Evolutionary conservation across 495 filamentous ascomycete genomes (phyloP).

Genomic region (Xylaria nigripes): DNA sequence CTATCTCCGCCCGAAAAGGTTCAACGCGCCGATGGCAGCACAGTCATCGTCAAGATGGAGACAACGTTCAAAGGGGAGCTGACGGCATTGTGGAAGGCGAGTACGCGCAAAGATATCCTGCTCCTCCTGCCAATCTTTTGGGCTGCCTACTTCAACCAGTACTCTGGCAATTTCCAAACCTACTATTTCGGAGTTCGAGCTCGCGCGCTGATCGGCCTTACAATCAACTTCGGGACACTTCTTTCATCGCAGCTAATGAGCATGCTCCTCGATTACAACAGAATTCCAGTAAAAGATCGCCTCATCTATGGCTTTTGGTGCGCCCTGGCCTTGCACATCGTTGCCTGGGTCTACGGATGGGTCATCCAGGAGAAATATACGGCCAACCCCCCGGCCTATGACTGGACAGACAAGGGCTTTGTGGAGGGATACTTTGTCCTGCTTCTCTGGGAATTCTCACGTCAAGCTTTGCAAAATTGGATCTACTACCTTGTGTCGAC

Average conservation of each 20-base stretch:
- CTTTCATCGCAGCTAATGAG: conserved; percentile 33
- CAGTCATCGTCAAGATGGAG: conserved; percentile 29
- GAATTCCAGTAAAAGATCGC: conserved; percentile 30
- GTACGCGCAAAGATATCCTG: conserved; percentile 41
- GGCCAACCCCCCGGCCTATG: conserved; percentile 32
- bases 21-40: conserved; percentile 41
- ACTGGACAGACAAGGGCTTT: conserved; percentile 39
- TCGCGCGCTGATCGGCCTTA: conserved; percentile 44
- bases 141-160: conserved; percentile 51
- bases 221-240: conserved; percentile 35
- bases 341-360: conserved; percentile 42
- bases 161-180: conserved; percentile 51
- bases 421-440: conserved; percentile 40
- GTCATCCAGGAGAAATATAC: conserved; percentile 44
- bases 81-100: conserved; percentile 37
- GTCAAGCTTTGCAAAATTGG: conserved; percentile 42
- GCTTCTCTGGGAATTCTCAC: conserved; percentile 40
- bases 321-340: conserved; percentile 33
- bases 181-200: conserved; percentile 52
- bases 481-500: conserved; percentile 18
- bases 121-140: conserved; percentile 48
- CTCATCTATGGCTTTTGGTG: conserved; percentile 36
- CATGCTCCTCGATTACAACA: conserved; percentile 35
- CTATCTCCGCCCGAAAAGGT: conserved; percentile 48
- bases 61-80: conserved; percentile 40